Percentiles rank a stretch among this genome's conserved stretches.
Conservation (phyloP, 1,139 yeast species). For the Lodderomyces metapsilosis region DNA sequence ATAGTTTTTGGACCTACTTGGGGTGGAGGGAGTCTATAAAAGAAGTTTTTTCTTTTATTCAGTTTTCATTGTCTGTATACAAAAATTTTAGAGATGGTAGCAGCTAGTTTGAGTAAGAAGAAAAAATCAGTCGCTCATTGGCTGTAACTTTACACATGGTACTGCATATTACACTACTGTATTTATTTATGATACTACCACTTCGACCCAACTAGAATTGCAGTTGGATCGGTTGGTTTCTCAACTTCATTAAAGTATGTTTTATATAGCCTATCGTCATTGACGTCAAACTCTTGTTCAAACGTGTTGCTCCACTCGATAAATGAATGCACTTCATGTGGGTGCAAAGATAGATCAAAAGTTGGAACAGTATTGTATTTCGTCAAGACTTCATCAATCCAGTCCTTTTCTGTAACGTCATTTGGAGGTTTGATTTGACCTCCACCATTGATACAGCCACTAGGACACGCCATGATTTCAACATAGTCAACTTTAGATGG, state of each 20-base stretch:
- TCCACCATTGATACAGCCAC: conserved; percentile 97
- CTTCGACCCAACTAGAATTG: conserved; percentile 43
- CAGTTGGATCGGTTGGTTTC: conserved; percentile 48
- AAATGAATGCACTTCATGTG: conserved; percentile 16
- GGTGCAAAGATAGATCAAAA: conserved; percentile 17
- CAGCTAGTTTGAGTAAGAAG: conserved; percentile 10
- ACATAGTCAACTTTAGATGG: conserved; percentile 76
- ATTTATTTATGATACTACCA: conserved; percentile 30
- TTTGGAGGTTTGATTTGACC: conserved; percentile 71
- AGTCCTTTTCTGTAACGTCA: conserved; percentile 32
- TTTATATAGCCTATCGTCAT: conserved; percentile 37
- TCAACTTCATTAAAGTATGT: conserved; percentile 53
- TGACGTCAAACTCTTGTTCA: conserved; percentile 27
- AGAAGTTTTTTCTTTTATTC: background rate
- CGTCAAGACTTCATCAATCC: conserved; percentile 35
- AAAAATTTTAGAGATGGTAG: background rate
- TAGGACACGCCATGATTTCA: conserved; percentile 98
- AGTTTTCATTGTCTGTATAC: background rate
- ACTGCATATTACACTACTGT: conserved; percentile 6
- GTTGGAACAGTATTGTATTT: conserved; percentile 30
- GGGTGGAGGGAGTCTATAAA: no score
- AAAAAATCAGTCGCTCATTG: conserved; percentile 13
- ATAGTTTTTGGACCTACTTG: background rate
- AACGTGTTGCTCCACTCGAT: conserved; percentile 36
- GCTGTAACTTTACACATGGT: conserved; percentile 7